Base-by-base conservation (phyloP, 2,329 filamentous ascomycete species). In the Metarhizium robertsii region DNA sequence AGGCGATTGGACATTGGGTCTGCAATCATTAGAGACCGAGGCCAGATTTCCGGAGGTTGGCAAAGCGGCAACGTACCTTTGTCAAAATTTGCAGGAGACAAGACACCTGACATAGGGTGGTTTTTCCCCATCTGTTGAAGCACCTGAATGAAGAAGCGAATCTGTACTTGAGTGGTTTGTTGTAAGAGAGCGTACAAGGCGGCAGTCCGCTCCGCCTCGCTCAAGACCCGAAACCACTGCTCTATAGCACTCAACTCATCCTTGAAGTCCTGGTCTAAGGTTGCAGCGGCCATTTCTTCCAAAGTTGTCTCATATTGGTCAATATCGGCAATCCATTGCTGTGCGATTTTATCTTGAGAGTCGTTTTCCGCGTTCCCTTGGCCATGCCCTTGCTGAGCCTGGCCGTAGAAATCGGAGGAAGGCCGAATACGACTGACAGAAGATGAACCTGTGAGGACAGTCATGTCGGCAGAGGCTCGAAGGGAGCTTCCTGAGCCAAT, bases 201-300 rank as follows among this genome's bases (percentile, higher is more conserved):
- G 59, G 94, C 94, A 20, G 94, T 99, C 60, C 94, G 83, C 74
- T 99, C 94, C 32, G 94, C 92, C 74, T 97, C 94, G 67, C 92
- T 97, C 61, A 99, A 78, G 54, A 99, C 94, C 59, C 92, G 87
- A 73, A 99, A 99, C 94, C 94, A 99, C 77, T 99, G 94, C 75
- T 99, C 94, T 67, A 99, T 99, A 63, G 94, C 94, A 69, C 91
- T 96, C 58, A 99, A 82, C 73, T 99, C 94, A 73, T 97, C 94
- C 76, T 99, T 99, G 79, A 99, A 99, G 69, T 99, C 94, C 76
- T 99, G 94, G 69, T 99, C 94, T 54, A 97, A 78, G n/a, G 94
- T 97, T 32, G 94, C 94, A 36, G 92, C 92, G 47, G 94, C 94
- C 94, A 99, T 99, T 71, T 99, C 94, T 73, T 97, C 94, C 66